Evolutionary conservation across 495 filamentous ascomycete species (phyloP).

Genomic region (Pseudomonodictys pantanalensis): DNA sequence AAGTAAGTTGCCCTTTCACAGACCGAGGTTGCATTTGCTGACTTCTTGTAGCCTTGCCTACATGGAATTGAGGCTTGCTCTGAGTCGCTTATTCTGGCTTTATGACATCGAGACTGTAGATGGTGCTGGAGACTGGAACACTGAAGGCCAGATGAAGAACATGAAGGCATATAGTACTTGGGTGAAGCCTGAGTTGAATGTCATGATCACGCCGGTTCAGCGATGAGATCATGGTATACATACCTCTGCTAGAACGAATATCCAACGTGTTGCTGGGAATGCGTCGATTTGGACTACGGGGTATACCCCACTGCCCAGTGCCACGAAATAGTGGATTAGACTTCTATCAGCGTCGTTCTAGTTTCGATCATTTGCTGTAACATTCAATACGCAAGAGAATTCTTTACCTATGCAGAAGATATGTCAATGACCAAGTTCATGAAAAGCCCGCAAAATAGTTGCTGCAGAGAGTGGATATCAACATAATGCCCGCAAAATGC

Average conservation of each 20-base stretch:
- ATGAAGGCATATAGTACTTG: conserved; percentile 30
- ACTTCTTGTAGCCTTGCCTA: conserved; percentile 43
- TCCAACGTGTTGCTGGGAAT: too few relatives aligned
- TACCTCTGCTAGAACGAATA: too few relatives aligned
- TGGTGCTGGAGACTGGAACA: conserved; percentile 40
- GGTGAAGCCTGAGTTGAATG: conserved; percentile 26
- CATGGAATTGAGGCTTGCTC: conserved; percentile 46
- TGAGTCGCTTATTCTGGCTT: conserved; percentile 45
- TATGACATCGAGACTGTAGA: conserved; percentile 46
- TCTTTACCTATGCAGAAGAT: too few relatives aligned
- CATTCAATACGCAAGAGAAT: too few relatives aligned
- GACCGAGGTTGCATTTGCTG: neutral
- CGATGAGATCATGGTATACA: too few relatives aligned
- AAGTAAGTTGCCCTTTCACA: conserved; percentile 14
- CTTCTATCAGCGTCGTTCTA: too few relatives aligned
- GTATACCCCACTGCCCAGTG: too few relatives aligned
- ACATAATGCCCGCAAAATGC: too few relatives aligned
- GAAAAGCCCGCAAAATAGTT: neutral
- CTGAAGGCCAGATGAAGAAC: conserved; percentile 28
- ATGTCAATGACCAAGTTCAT: neutral
- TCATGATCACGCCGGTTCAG: conserved; percentile 10
- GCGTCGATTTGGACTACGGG: too few relatives aligned
- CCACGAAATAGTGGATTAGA: too few relatives aligned
- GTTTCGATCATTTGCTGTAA: too few relatives aligned
- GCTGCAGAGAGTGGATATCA: too few relatives aligned